These are phyloP conservation scores for Protomyces lactucae-debilis DNA, from an alignment of 1,139 yeast genomes.

Conservation along the genomic window DNA sequence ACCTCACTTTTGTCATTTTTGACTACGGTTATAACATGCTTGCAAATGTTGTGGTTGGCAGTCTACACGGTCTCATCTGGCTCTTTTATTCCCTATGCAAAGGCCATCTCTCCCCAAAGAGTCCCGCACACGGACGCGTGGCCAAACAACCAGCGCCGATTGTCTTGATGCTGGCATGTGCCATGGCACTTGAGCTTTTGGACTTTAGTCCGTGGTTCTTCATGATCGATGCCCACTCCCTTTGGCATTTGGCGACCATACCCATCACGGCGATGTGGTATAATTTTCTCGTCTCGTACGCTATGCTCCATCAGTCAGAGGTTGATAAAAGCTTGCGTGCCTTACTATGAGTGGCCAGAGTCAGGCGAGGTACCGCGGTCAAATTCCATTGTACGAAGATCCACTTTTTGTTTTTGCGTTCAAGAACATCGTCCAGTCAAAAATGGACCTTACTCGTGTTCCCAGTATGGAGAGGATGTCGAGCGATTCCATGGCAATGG, in stretches of 20 bases:
- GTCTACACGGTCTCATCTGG: constrained; percentile 63
- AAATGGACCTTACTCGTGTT: no score
- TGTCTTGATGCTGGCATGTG: constrained; percentile 54
- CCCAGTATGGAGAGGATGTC: no score
- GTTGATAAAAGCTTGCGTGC: no score
- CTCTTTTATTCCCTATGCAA: constrained; percentile 38
- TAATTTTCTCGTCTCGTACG: constrained; percentile 1
- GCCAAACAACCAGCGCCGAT: constrained; percentile 47
- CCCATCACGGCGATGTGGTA: constrained; percentile 45
- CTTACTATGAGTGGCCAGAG: no score
- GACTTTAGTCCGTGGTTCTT: constrained; percentile 70
- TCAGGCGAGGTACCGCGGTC: no score
- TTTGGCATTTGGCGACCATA: constrained; percentile 64
- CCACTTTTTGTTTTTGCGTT: no score
- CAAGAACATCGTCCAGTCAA: no score
- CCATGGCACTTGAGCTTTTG: constrained; percentile 81
- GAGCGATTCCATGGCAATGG: no score
- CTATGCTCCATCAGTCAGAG: no score
- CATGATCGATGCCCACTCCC: constrained; percentile 81
- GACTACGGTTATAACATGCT: constrained; percentile 91
- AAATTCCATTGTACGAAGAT: no score
- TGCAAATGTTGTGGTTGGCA: constrained; percentile 75
- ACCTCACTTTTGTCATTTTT: constrained; percentile 66
- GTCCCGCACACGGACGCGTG: constrained; percentile 2
- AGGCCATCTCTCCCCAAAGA: not conserved